Evolutionary conservation across 2,329 filamentous ascomycete genomes (phyloP), one percentile per base, ranked within the genome.

Genomic region (Aaosphaeria arxii): DNA sequence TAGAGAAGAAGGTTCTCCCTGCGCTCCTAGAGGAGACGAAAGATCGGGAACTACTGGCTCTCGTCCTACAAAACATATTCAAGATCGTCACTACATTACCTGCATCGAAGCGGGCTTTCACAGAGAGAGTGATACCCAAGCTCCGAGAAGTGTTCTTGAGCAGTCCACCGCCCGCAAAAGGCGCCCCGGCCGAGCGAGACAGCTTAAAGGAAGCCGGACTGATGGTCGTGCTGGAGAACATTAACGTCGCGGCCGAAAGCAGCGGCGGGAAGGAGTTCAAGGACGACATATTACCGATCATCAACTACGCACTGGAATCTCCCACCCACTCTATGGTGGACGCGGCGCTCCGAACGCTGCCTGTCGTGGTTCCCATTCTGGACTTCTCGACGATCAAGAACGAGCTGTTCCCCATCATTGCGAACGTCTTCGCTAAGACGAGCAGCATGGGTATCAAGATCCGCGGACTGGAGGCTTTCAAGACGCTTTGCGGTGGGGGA

Each of bases 381-480:
- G 94, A 99, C 71, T 97, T 96, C 58, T 95, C 87, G 57, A 97
- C 92, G 0, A 91, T 96, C 61, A 99, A 97, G 71, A 94, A 95
- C 59, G 92, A 97, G 54, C 80, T 99, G 1, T 99, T 99, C 68
- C 94, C 94, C 0, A 85, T 95, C 1, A 88, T 99, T 54, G 89
- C 92, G 1, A 76, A 80, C 6, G 94, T 96, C 0, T 99, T 99
- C 65, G 91, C 87, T 58, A 92, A 88, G 65, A 99, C 94, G 1
- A 95, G 84, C 65, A 96, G 91, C 66, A 81, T 99, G 47, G 89
- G 87, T 5, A 97, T 99, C 74, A 99, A 99, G 71, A 87, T 97
- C 32, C 84, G 91, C 30, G 91, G 91, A 4, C 75, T 97, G 30
- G 90, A 96, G 67, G 91, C 94, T 5, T 92, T 99, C 62, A 85